Evolutionary conservation across 306 rosid genomes (phyloP).

Genomic region (Trifolium subterraneum): DNA sequence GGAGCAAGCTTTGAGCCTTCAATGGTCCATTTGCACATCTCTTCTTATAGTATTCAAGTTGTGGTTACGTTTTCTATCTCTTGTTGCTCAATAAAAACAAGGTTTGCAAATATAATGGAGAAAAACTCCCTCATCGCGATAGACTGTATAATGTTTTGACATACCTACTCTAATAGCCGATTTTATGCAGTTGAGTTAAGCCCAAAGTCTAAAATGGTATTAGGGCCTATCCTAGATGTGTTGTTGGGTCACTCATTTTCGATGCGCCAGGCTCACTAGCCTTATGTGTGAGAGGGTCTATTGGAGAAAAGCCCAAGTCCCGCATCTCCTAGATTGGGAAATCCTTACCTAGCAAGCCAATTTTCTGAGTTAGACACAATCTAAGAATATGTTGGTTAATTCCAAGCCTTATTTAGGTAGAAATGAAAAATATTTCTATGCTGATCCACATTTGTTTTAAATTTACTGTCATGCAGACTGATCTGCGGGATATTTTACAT

Average conservation of each 20-base stretch:
- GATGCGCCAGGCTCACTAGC: neutral
- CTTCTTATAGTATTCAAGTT: slow-evolving; percentile 6
- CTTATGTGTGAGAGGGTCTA: neutral
- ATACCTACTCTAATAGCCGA: neutral
- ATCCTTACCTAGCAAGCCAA: neutral
- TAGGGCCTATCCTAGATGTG: neutral
- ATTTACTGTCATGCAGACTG: slow-evolving; percentile 58
- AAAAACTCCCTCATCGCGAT: neutral
- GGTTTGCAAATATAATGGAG: slow-evolving; percentile 22
- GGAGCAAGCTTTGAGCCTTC: slow-evolving; percentile 12
- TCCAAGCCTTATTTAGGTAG: slow-evolving; percentile 11
- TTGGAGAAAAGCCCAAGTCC: neutral
- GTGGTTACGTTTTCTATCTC: slow-evolving; percentile 18
- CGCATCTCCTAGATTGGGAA: neutral
- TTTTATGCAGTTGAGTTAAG: neutral
- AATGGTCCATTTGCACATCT: slow-evolving; percentile 23
- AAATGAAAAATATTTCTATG: neutral
- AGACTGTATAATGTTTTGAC: neutral
- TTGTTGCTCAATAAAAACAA: neutral
- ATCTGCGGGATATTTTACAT: slow-evolving; percentile 65
- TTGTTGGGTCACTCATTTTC: neutral
- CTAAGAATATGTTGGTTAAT: slow-evolving; percentile 5
- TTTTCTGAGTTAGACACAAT: neutral
- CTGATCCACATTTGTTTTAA: slow-evolving; percentile 12
- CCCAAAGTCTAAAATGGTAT: neutral